Percentiles rank a stretch among this genome's conserved stretches.
These are phyloP conservation scores for Citrus australasica DNA, from an alignment of 345 rosid genomes.

Conservation along the genomic window DNA sequence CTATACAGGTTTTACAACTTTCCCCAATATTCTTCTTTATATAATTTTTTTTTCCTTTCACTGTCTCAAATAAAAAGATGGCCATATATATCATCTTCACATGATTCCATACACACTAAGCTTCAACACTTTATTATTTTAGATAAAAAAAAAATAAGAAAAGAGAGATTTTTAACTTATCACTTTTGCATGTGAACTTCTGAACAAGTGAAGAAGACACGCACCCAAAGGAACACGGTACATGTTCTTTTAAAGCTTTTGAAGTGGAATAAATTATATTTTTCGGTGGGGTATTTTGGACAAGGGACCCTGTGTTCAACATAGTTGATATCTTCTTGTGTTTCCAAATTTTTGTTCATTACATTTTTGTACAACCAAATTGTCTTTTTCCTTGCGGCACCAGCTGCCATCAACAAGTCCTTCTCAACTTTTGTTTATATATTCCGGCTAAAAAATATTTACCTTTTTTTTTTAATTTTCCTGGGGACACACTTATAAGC, in stretches of 20 bases:
- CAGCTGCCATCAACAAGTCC: neutral
- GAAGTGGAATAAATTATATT: neutral
- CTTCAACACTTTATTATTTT: neutral
- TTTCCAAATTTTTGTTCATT: neutral
- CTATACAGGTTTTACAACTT: conserved; percentile 55
- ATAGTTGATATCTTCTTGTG: neutral
- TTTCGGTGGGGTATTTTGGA: neutral
- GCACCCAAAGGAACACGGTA: neutral
- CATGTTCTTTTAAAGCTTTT: neutral
- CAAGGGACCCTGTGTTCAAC: conserved; percentile 4
- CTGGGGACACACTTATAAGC: neutral
- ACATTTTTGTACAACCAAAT: neutral
- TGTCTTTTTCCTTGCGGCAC: conserved; percentile 3
- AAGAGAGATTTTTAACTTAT: neutral
- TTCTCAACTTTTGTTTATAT: neutral
- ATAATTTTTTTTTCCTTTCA: too few relatives aligned
- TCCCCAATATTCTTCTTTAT: neutral
- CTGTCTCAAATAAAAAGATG: neutral
- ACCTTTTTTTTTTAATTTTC: neutral
- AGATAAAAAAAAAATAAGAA: neutral
- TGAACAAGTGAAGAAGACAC: conserved; percentile 10
- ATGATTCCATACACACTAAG: neutral
- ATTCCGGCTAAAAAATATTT: neutral
- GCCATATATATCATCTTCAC: neutral
- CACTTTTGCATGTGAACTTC: conserved; percentile 24